Base-by-base conservation (phyloP, 257 asterid species). In the Linaria vulgaris region DNA sequence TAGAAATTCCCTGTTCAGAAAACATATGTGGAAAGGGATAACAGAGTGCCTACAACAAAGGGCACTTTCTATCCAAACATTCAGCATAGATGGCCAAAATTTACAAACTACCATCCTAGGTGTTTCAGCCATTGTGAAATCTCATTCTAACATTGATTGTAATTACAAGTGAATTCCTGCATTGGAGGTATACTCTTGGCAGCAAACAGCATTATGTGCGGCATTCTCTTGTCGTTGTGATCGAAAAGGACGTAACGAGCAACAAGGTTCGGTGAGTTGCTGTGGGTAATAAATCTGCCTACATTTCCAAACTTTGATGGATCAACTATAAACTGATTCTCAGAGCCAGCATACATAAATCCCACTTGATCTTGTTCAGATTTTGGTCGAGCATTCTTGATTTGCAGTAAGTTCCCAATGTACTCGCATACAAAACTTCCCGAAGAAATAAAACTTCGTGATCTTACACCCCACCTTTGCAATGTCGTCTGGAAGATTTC, bases 391-490 rank as follows among this genome's bases (percentile, higher is more conserved):
- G 78, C 78, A 51, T 76, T 77, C 50, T 71, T 43, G 21, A 56
- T 71, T 41, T 19, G 47, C 30, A 66, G 50, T 63, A 83, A 50
- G 31, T 73, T 78, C 10, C 88, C 95, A 1, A 79, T 59, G 68
- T 68, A 83, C 31, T 83, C 95, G 24, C 95, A 83, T 5, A 86
- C 66, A 22, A 83, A 86, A 30, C 80, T 75, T 1, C 95, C 85
- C 0, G 73, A 53, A 17, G 78, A 52, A 1, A 85, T 72, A 12
- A 34, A 71, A 22, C 65, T 64, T 21, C 60, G 62, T 3, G 86
- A 73, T 50, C 90, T 69, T 49, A 86, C 79, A 14, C 86, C 80
- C 90, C 95, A 86, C 27, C 74, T 84, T 7, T 74, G 57, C 11
- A 76, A 50, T 44, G 51, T 69, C 0, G 83, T 79, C 76, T 60